Percentiles rank a stretch among this genome's conserved stretches.
Evolutionary conservation across 2,329 filamentous ascomycete genomes (phyloP).

Genomic region (Pseudogymnoascus destructans): DNA sequence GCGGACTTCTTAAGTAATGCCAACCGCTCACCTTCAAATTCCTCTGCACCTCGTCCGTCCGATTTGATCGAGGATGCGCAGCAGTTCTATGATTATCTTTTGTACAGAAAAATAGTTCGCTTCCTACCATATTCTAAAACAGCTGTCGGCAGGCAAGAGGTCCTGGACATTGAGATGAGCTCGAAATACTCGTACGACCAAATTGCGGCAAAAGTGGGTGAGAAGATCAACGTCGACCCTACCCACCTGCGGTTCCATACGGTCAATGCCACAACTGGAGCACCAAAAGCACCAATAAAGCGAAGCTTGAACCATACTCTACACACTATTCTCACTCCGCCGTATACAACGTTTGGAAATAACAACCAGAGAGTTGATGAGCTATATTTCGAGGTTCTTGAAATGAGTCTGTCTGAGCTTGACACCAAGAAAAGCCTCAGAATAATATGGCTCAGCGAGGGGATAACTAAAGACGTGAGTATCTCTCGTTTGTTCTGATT

Average conservation of each 20-base stretch:
- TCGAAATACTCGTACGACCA: slow-evolving; percentile 85
- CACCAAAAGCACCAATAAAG: slow-evolving; percentile 67
- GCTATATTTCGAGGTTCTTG: slow-evolving; percentile 83
- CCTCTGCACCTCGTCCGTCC: slow-evolving; percentile 13
- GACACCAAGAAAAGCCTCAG: slow-evolving; percentile 85
- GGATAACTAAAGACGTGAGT: slow-evolving; percentile 75
- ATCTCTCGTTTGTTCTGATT: neutral
- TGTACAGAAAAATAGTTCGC: slow-evolving; percentile 66
- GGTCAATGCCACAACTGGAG: slow-evolving; percentile 62
- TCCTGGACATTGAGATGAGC: slow-evolving; percentile 67
- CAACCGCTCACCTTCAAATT: neutral
- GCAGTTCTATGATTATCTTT: slow-evolving; percentile 85
- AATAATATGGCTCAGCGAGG: slow-evolving; percentile 75
- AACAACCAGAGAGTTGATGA: slow-evolving; percentile 60
- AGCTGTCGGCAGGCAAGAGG: slow-evolving; percentile 44
- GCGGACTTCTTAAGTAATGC: neutral
- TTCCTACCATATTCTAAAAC: slow-evolving; percentile 58
- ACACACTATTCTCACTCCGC: slow-evolving; percentile 62
- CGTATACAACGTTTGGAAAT: slow-evolving; percentile 58
- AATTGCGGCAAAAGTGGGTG: slow-evolving; percentile 69
- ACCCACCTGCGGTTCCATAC: slow-evolving; percentile 90
- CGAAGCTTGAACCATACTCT: slow-evolving; percentile 50
- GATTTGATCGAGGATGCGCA: slow-evolving; percentile 58
- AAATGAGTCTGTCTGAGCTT: slow-evolving; percentile 85
- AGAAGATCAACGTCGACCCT: slow-evolving; percentile 60